Evolutionary conservation across 2,329 filamentous ascomycete species (phyloP), one percentile per base, ranked within the genome.

Genomic region (Paraphaeosphaeria sporulosa): DNA sequence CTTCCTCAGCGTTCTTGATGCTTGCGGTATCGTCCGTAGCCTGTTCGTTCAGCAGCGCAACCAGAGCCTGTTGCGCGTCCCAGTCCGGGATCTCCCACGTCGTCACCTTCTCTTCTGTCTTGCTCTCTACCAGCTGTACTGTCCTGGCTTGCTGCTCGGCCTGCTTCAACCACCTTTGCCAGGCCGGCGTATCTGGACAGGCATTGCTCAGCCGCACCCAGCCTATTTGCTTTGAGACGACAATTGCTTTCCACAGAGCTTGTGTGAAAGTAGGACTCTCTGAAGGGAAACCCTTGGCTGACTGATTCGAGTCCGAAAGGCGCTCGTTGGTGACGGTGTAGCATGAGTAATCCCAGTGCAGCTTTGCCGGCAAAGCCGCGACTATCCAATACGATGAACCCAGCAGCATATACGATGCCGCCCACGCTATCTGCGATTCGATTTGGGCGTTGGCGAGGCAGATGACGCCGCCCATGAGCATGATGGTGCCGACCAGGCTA

Each of bases 401-500:
- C 40, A 84, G 79, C 13, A 83, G 67, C 74, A 84, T 80, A 65
- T 83, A 85, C 0, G 81, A 77, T 1, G 73, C 81, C 0, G 81
- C 83, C 79, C 82, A 85, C 1, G 78, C 80, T 36, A 83, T 78
- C 62, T 85, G 83, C 0, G 80, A 71, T 44, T 80, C 73, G 12
- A 82, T 79, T 25, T 77, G 78, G 3, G 83, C 79, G 57, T 84
- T 85, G 62, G 81, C 82, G 3, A 85, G 78, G 44, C 77, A 79
- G 44, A 85, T 82, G 63, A 85, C 82, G 13, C 83, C 82, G 40
- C 81, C 76, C 83, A 85, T 85, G 51, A 85, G 78, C 71, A 85
- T 76, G 48, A 84, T 71, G 6, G 82, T 84, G 61, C 81, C 83
- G 3, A 83, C 64, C 23, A 85, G 70, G n/a, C 82, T 82, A 13